Base-by-base conservation (phyloP, 805 yeast species). In the Candida orba region DNA sequence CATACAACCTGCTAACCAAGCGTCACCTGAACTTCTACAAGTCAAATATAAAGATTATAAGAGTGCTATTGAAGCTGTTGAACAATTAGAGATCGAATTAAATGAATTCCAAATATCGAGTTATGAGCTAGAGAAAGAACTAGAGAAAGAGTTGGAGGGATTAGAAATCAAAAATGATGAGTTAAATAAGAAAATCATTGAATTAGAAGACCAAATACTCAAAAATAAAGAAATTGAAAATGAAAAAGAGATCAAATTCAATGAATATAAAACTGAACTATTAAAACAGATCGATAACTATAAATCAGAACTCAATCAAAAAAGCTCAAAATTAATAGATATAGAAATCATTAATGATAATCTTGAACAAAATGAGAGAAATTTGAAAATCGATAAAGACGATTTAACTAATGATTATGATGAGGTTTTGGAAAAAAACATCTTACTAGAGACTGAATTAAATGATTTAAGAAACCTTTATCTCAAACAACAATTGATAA, bases 271-370 rank as follows among this genome's bases (percentile, higher is more conserved):
- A 42, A 50, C 51, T 36, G 52, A 60, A 6, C 22, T 56, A 8
- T 29, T 38, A 20, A 34, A 39, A 4, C 44, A 55, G 41, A 52
- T 64, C 4, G 47, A 51, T 10, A 45, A 52, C 7, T 50, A 66
- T 35, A 53, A 61, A 30, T 54, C 50, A 12, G 70, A 66, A 9
- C 47, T 64, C 23, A 54, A 57, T 14, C 47, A 45, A 15, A 65
- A 66, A 24, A 58, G 52, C 27, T 43, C 53, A 8, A 61, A 60
- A 33, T 50, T 71, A 29, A 61, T 68, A 14, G 69, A 70, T 23
- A 64, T 69, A 15, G 76, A 72, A 53, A 67, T 66, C 40, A 48
- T 58, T 27, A 68, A 69, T 48, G 77, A 72, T 44, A 68, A 63
- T 43, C 59, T 68, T 50, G 76, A 71, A 48, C 67, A 68, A 36